Evolutionary conservation across 2,329 filamentous ascomycete genomes (phyloP).

Genomic region (Fusarium sp.): DNA sequence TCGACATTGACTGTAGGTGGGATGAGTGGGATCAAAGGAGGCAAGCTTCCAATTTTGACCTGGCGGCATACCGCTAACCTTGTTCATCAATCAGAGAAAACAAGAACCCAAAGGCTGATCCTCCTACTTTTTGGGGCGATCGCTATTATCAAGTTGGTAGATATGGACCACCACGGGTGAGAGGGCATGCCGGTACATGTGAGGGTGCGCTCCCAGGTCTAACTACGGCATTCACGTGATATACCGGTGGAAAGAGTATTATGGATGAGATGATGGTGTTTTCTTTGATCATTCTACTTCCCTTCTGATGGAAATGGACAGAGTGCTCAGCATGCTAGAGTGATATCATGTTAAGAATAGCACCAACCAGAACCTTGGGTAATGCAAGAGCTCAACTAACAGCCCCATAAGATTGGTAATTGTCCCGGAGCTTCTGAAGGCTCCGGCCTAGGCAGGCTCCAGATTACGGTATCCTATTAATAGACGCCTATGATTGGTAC

Average conservation of each 20-base stretch:
- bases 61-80: not conserved
- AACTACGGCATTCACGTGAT: not conserved
- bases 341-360: not conserved
- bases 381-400: too few relatives aligned
- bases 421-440: not conserved
- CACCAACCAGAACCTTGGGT: not conserved
- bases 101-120: not conserved
- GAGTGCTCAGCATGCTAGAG: not conserved
- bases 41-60: not conserved
- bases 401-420: not conserved
- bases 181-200: slow-evolving; percentile 54
- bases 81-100: not conserved
- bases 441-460: not conserved
- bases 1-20: slow-evolving; percentile 34
- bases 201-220: not conserved
- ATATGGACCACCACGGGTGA: slow-evolving; percentile 47
- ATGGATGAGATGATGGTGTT: not conserved
- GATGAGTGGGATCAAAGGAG: slow-evolving; percentile 33
- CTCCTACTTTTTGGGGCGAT: slow-evolving; percentile 48
- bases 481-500: not conserved
- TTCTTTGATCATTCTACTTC: not conserved
- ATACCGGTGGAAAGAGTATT: not conserved
- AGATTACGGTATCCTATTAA: not conserved
- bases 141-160: slow-evolving; percentile 54
- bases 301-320: not conserved